Percentiles rank a stretch among this genome's conserved stretches.
phyloP scores from a whole-genome alignment of 768 basidiomycete species.

The Neoboletus subvelutipes region DNA sequence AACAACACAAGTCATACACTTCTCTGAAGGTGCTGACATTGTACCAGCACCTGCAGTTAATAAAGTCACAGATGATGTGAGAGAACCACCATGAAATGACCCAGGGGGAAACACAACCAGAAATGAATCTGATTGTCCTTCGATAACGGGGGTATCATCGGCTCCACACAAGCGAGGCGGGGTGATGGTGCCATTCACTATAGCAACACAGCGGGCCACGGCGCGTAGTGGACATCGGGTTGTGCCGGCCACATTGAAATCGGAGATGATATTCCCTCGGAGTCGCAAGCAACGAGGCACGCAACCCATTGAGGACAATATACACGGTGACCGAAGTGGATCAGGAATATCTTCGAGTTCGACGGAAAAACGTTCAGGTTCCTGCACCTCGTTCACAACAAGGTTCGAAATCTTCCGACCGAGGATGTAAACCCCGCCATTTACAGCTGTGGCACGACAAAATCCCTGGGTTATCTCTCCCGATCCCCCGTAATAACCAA shows the following conservation, averaged over 20 bases:
- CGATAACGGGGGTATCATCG: conserved; percentile 11
- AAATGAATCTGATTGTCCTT: conserved; percentile 52
- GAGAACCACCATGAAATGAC: conserved; percentile 48
- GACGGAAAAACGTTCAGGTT: conserved; percentile 39
- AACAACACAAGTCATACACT: conserved; percentile 41
- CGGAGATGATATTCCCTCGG: conserved; percentile 18
- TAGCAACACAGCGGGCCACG: conserved; percentile 50
- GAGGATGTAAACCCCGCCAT: conserved; percentile 71
- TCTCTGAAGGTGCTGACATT: conserved; percentile 69
- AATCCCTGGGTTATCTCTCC: conserved; percentile 95
- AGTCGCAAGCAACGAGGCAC: conserved; percentile 31
- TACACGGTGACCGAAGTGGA: conserved; percentile 49
- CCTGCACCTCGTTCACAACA: conserved; percentile 16
- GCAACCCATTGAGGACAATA: conserved; percentile 50
- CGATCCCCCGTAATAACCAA: conserved; percentile 93
- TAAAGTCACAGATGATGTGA: conserved; percentile 52
- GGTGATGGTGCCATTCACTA: conserved; percentile 40
- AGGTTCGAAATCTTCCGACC: conserved; percentile 44
- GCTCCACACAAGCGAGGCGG: conserved; percentile 31
- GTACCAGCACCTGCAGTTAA: conserved; percentile 72
- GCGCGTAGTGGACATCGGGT: conserved; percentile 10
- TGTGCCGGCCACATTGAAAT: background rate
- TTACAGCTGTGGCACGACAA: conserved; percentile 82
- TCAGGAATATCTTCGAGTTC: conserved; percentile 62
- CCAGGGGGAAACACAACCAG: conserved; percentile 76